Conservation (phyloP, 2,329 filamentous ascomycete genomes). For the Acrocalymma vagum region DNA sequence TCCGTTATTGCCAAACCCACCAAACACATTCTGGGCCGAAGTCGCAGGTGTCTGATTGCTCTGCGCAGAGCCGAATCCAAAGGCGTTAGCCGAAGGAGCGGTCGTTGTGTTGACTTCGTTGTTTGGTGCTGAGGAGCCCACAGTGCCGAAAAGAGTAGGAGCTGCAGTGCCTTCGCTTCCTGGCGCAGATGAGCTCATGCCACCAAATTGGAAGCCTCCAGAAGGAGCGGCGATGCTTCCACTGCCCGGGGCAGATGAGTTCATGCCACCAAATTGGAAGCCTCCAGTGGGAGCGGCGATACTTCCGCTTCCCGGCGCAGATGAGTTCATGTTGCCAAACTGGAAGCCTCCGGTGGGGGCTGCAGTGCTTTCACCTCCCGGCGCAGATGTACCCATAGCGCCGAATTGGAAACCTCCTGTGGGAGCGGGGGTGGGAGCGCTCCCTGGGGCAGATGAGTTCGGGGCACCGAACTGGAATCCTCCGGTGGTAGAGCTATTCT, state of each 20-base stretch:
- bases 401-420: conserved; percentile 20
- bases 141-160: conserved; percentile 24
- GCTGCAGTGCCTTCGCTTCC: conserved; percentile 10
- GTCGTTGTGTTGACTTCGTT: no score
- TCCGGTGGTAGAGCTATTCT: conserved; percentile 25
- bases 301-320: no score
- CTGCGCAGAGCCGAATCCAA: conserved; percentile 25
- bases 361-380: conserved; percentile 18
- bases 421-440: conserved; percentile 15
- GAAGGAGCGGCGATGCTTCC: conserved; percentile 17
- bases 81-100: conserved; percentile 16
- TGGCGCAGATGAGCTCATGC: conserved; percentile 8
- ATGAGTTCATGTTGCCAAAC: background rate
- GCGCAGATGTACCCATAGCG: conserved; percentile 17
- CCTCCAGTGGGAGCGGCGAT: no score
- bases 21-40: conserved; percentile 20
- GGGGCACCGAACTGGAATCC: conserved; percentile 25
- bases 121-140: conserved; percentile 19
- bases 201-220: conserved; percentile 18
- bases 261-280: conserved; percentile 24
- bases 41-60: conserved; percentile 12
- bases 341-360: conserved; percentile 20
- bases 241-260: conserved; percentile 19
- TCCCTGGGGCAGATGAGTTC: conserved; percentile 20
- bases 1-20: conserved; percentile 19